Evolutionary conservation across 768 basidiomycete species (phyloP).

Genomic region (Tremella mesenterica): DNA sequence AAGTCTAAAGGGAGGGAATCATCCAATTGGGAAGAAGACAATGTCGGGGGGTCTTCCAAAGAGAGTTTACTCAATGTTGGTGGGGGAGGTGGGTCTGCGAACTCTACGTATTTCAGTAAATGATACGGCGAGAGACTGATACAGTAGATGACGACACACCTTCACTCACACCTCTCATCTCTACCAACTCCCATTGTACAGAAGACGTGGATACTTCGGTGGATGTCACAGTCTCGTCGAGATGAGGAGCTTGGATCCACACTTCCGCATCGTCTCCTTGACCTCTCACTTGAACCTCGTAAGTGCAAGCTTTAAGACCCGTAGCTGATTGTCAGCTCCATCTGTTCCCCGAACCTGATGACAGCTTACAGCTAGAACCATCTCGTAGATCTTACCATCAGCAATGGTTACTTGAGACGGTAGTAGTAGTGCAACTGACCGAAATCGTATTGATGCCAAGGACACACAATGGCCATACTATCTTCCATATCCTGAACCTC

Average conservation of each 20-base stretch:
- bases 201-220: background rate
- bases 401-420: background rate
- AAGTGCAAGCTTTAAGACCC: constrained; percentile 30
- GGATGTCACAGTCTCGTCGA: background rate
- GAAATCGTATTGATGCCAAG: constrained; percentile 41
- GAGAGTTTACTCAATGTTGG: too few species aligned
- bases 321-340: constrained; percentile 13
- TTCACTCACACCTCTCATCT: constrained; percentile 34
- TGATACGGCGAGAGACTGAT: background rate
- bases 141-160: constrained; percentile 13
- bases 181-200: constrained; percentile 29
- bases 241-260: constrained; percentile 24
- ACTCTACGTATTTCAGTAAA: background rate
- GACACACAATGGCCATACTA: constrained; percentile 28
- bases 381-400: constrained; percentile 16
- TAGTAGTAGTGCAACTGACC: constrained; percentile 8
- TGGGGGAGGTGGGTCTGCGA: background rate
- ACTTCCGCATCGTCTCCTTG: constrained; percentile 18
- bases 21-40: too few species aligned
- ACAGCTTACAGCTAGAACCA: constrained; percentile 28
- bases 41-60: too few species aligned
- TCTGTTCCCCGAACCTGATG: background rate
- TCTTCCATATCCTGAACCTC: constrained; percentile 34
- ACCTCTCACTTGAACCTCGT: constrained; percentile 23
- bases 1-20: constrained; percentile 9